Percentiles rank a stretch among this genome's conserved stretches.
These are phyloP conservation scores for Mucor piriformis DNA, from an alignment of 371 early-diverging fungal genomes.

Conservation along the genomic window DNA sequence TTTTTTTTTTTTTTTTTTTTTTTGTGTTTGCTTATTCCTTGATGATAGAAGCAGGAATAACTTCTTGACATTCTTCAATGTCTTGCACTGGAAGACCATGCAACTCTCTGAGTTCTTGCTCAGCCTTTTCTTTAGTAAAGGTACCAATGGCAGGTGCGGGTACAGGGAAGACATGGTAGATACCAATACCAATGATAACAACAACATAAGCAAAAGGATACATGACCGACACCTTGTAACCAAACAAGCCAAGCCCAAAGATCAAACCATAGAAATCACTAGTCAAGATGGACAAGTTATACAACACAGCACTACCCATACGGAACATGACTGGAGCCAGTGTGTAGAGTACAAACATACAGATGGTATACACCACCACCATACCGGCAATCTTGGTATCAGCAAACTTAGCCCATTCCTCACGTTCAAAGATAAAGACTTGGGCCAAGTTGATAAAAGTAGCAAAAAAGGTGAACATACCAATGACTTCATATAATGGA, in stretches of 20 bases:
- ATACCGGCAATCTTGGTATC: constrained; percentile 39
- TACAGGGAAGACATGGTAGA: constrained; percentile 62
- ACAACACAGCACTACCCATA: constrained; percentile 69
- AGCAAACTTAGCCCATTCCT: constrained; percentile 36
- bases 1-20: not conserved
- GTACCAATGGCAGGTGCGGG: constrained; percentile 34
- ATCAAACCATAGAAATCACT: constrained; percentile 75
- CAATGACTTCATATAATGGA: constrained; percentile 74
- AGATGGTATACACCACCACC: constrained; percentile 60
- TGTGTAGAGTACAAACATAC: constrained; percentile 72
- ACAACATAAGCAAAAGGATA: constrained; percentile 69
- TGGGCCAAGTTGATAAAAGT: constrained; percentile 69
- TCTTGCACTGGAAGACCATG: not conserved
- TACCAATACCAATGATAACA: constrained; percentile 60
- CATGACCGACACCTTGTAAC: constrained; percentile 49
- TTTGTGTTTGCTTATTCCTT: not conserved
- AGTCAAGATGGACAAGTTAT: constrained; percentile 74
- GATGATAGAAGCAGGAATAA: no score
- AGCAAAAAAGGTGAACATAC: constrained; percentile 70
- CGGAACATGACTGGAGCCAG: constrained; percentile 71
- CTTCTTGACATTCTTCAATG: not conserved
- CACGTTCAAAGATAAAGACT: constrained; percentile 63
- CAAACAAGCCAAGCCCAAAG: constrained; percentile 69
- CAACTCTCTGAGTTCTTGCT: constrained; percentile 20
- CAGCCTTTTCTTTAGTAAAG: constrained; percentile 20